A percentile compares a stretch with the other conserved stretches of the same genome.
phyloP scores from a whole-genome alignment of 2,329 filamentous ascomycete species.

The Emergomyces pasteurianus region DNA sequence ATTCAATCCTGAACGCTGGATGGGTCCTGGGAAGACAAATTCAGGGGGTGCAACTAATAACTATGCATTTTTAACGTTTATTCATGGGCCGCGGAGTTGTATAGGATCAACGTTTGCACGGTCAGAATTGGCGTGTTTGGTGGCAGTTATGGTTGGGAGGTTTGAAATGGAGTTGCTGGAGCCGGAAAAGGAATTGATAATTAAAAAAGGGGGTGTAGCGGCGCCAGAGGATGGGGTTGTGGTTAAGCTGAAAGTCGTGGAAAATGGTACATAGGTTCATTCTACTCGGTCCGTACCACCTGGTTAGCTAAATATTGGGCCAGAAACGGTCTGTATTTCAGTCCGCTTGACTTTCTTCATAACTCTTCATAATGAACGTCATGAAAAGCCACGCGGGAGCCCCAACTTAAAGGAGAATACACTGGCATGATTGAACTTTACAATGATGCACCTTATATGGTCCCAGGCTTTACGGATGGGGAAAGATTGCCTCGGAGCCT shows the following conservation, averaged over 20 bases:
- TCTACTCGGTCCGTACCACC: too few relatives aligned
- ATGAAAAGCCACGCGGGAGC: constrained; percentile 4
- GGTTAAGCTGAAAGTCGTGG: constrained; percentile 22
- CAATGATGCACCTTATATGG: constrained; percentile 16
- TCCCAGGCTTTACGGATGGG: constrained; percentile 20
- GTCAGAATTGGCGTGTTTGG: constrained; percentile 71
- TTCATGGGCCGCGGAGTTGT: constrained; percentile 76
- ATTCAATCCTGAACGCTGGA: constrained; percentile 73
- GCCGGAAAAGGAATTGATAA: constrained; percentile 24
- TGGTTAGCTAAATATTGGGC: too few relatives aligned
- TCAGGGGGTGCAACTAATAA: constrained; percentile 60
- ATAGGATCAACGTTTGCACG: constrained; percentile 73
- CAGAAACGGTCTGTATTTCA: neutral
- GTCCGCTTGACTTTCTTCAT: neutral
- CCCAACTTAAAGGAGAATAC: constrained; percentile 22
- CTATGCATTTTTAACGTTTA: constrained; percentile 67
- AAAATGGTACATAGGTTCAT: too few relatives aligned
- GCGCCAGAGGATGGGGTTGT: constrained; percentile 30
- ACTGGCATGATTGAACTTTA: constrained; percentile 20
- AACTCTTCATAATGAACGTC: constrained; percentile 6
- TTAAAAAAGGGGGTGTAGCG: constrained; percentile 27
- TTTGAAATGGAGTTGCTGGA: constrained; percentile 42
- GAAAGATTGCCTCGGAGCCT: constrained; percentile 11
- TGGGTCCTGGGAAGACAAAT: constrained; percentile 40
- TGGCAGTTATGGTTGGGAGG: constrained; percentile 64